Base-by-base conservation (phyloP, 2,329 filamentous ascomycete genomes). In the Fusarium mangiferae region DNA sequence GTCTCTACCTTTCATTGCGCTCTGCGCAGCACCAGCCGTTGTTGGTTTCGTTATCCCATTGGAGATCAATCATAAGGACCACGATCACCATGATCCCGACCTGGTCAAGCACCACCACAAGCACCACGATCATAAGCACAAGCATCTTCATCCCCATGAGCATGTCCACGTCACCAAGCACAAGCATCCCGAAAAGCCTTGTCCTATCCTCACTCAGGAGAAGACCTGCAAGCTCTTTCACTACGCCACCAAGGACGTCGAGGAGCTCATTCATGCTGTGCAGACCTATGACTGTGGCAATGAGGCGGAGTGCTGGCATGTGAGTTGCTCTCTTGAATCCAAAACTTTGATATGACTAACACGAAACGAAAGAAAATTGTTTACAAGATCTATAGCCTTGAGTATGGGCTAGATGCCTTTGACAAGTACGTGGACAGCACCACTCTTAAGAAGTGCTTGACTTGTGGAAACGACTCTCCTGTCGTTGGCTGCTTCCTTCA, bases 341-440 rank as follows among this genome's bases (percentile, higher is more conserved):
- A 7, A 13, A n/a, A 17, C 14, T 22, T 4, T 12, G 10, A 24
- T 13, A 3, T 13, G 39, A n/a, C 74, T 79, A 36, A 79, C 52
- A 38, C 20, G 14, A 9, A 5, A 15, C 8, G 20, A 24, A 28
- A 79, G 78, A 62, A 70, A 15, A 66, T 80, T 22, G 63, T 71
- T 39, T 49, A 77, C 30, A 68, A 54, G 20, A 62, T 81, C 35
- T 80, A 80, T 33, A 44, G 70, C n/a, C 69, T 80, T 39, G 79
- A 81, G 72, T 58, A 66, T n/a, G 62, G 74, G 42, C 68, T 80
- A 30, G 79, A 81, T 42, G 22, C 70, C 35, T 77, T 80, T 49
- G 79, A 81, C 24, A 70, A 62, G 36, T 59, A 67, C 15, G 76
- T 80, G 58, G 79, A 81, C 66, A 66, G 73, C 18, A 78, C 77